phyloP scores from a whole-genome alignment of 2,329 filamentous ascomycete species.

The Calonectria ilicicola region DNA sequence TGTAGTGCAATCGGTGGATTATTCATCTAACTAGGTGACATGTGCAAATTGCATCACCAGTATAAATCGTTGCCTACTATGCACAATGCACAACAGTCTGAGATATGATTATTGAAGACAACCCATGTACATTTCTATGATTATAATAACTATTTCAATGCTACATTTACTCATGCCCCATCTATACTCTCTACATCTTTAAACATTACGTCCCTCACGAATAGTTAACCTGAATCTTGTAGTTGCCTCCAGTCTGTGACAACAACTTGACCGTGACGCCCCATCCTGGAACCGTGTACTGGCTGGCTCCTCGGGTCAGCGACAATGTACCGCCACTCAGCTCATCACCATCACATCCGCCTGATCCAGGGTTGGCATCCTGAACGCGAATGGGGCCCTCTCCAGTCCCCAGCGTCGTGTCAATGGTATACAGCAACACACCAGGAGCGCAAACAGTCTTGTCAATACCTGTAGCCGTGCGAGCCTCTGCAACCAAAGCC shows the following conservation, averaged over 20 bases:
- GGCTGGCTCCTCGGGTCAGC: slow-evolving; percentile 2
- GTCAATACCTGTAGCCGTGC: slow-evolving; percentile 42
- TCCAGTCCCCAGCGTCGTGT: slow-evolving; percentile 43
- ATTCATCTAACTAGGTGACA: neutral
- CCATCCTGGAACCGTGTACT: slow-evolving; percentile 24
- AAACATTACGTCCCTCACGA: neutral
- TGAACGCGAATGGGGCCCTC: slow-evolving; percentile 48
- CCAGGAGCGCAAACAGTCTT: slow-evolving; percentile 45
- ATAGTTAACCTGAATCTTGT: slow-evolving; percentile 19
- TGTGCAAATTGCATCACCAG: too few species aligned
- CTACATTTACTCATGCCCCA: neutral
- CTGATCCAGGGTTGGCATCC: slow-evolving; percentile 45
- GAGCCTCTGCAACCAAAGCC: slow-evolving; percentile 48
- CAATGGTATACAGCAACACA: slow-evolving; percentile 50
- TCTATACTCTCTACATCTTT: neutral
- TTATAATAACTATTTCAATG: neutral
- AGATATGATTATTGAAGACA: neutral
- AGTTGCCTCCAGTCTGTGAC: slow-evolving; percentile 6
- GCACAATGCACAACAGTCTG: too few species aligned
- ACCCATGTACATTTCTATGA: neutral
- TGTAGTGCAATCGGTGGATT: neutral
- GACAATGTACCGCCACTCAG: slow-evolving; percentile 49
- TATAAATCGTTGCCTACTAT: too few species aligned
- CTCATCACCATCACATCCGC: slow-evolving; percentile 41
- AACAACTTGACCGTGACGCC: slow-evolving; percentile 29